Conservation (phyloP, 2,329 filamentous ascomycete genomes). For the Aschersonia sp. region DNA sequence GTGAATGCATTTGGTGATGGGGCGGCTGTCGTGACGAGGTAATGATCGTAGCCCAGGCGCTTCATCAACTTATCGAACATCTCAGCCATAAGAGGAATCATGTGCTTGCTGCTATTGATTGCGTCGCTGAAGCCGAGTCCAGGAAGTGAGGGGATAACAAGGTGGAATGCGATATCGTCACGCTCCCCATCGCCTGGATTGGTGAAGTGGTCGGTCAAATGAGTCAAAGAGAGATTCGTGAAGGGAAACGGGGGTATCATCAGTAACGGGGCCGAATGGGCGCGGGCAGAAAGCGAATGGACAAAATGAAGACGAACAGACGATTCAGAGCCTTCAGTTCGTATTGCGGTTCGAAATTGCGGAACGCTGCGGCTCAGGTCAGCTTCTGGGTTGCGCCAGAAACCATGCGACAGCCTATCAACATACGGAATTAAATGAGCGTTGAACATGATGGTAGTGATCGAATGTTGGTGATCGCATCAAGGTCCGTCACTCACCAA, state of each 20-base stretch:
- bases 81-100: constrained; percentile 36
- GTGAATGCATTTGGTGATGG: constrained; percentile 29
- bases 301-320: constrained; percentile 48
- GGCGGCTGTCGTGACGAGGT: constrained; percentile 40
- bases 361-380: constrained; percentile 42
- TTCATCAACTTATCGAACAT: constrained; percentile 45
- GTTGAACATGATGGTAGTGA: background rate
- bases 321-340: constrained; percentile 21
- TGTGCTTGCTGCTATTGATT: constrained; percentile 31
- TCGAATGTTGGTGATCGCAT: background rate
- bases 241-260: constrained; percentile 52
- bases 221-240: constrained; percentile 43
- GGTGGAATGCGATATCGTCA: constrained; percentile 40
- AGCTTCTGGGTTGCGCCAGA: constrained; percentile 46
- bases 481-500: constrained; percentile 29
- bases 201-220: constrained; percentile 38
- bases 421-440: background rate
- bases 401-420: constrained; percentile 51
- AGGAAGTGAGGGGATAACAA: constrained; percentile 52
- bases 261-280: constrained; percentile 45
- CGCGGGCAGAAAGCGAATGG: constrained; percentile 38
- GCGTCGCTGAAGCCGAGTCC: constrained; percentile 55
- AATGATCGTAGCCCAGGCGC: constrained; percentile 41
- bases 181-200: constrained; percentile 29
- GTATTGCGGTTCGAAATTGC: constrained; percentile 46